Evolutionary conservation across 2,329 filamentous ascomycete species (phyloP), one percentile per base, ranked within the genome.

Genomic region (Hortaea sp.): DNA sequence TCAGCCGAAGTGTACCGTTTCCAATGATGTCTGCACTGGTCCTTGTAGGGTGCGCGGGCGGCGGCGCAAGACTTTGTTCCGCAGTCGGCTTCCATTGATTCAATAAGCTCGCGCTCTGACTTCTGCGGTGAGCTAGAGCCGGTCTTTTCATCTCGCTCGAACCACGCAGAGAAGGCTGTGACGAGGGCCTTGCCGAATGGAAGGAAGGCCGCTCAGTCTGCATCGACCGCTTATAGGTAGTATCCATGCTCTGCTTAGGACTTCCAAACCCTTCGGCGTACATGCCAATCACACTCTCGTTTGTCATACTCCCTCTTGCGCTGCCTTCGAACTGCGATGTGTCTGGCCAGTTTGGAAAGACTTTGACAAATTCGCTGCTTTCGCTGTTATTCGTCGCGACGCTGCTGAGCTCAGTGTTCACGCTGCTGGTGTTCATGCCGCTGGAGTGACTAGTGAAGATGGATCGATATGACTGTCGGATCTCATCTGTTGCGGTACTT

Each of bases 371-470:
- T 72, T 92, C 68, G 69, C 73, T 84, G 44, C 82, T 74, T 1
- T 85, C 88, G 69, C 85, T 94, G 49, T 80, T 79, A 56, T 85
- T 88, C 3, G 88, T 92, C 53, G 83, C 64, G 42, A 92, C 74
- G 60, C 88, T 95, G 63, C 86, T 94, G 50, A 86, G 77, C 60
- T 90, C 86, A 1, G 87, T 94, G n/a, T 76, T 76, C 51, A 75
- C 77, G 9, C 70, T 65, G 44, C 77, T 76, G 5, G 70, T 60
- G 39, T 76, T 75, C 43, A 76, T 66, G 37, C 73, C 66, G 57
- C 77, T 81, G 11, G 78, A 82, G 45, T 72, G 63, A 49, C 66
- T 77, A 3, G 79, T 83, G 61, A 78, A 66, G 28, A 71, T 75
- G 3, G 79, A 83, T 45, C 78, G 73, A 52, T 77, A 73, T 51